Evolutionary conservation across 2,329 filamentous ascomycete species (phyloP), one percentile per base, ranked within the genome.

Genomic region (Cladophialophora exuberans): DNA sequence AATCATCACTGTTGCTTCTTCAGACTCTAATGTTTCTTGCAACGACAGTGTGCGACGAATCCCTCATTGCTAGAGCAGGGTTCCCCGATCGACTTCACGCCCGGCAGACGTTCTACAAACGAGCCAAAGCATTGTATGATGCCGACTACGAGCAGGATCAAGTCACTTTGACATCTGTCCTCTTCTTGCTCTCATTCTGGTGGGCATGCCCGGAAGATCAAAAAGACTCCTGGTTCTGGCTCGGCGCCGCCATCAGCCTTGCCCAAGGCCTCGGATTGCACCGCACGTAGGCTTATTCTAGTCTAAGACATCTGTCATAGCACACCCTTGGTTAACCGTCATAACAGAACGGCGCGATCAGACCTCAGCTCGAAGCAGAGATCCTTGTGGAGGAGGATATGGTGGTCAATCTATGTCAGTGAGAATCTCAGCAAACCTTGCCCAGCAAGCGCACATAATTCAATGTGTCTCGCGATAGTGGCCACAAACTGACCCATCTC

Each of bases 191-290:
- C 15, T 22, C 22, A 9, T 57, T 66, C 43, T 66, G 65, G 65
- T 67, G 66, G 66, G 59, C 54, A 43, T 57, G 57, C 13, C 60
- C 65, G 18, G 56, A 63, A 4, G 66, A 67, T n/a, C 64, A 63
- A 18, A 66, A 67, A 52, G 64, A 67, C 42, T 52, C 63, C 28
- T 67, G 65, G 64, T 60, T 65, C 52, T 67, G 66, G 66, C 33
- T 64, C 17, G 65, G 66, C 9, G 53, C 61, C 23, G 62, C 66
- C 7, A 51, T 56, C 2, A 62, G 63, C 28, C 58, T 67, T 45
- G 66, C 66, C 20, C 66, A 65, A 42, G 55, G 61, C 11, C 25
- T 66, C 7, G 65, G 65, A 10, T 54, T 67, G 50, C 64, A 67
- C 54, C 61, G 61, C 50, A 38, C 52, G 64, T 63, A 52, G 30